phyloP scores from a whole-genome alignment of 2,329 filamentous ascomycete species.

The Onygena corvina region DNA sequence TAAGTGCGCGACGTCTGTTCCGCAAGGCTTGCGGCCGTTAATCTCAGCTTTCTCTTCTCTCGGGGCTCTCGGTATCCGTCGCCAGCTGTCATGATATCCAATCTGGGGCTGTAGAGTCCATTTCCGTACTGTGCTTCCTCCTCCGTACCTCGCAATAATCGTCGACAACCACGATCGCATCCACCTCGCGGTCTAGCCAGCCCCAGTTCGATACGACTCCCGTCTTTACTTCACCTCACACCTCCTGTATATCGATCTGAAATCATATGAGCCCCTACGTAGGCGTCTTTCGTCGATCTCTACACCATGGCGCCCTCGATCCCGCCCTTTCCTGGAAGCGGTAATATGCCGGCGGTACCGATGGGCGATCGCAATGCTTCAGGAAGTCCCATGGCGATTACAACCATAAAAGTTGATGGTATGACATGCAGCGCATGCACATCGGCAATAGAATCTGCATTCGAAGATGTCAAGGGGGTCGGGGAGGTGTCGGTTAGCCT shows the following conservation, averaged over 20 bases:
- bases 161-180: background rate
- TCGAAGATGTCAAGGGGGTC: conserved; percentile 68
- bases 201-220: background rate
- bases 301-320: background rate
- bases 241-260: background rate
- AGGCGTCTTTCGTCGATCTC: background rate
- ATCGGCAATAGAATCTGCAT: conserved; percentile 84
- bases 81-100: background rate
- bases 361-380: background rate
- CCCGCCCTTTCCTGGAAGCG: background rate
- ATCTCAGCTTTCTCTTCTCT: background rate
- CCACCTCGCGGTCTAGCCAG: background rate
- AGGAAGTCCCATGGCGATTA: conserved; percentile 61
- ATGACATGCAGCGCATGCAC: conserved; percentile 88
- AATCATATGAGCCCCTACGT: background rate
- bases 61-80: background rate
- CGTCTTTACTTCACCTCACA: background rate
- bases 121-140: background rate
- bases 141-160: background rate
- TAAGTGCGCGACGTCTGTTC: background rate
- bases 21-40: background rate
- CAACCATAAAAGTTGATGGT: conserved; percentile 78
- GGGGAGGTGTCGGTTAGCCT: conserved; percentile 82
- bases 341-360: background rate
- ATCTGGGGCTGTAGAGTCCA: background rate